Evolutionary conservation across 2,329 filamentous ascomycete genomes (phyloP).

Genomic region (Paracamarosporium sp.): DNA sequence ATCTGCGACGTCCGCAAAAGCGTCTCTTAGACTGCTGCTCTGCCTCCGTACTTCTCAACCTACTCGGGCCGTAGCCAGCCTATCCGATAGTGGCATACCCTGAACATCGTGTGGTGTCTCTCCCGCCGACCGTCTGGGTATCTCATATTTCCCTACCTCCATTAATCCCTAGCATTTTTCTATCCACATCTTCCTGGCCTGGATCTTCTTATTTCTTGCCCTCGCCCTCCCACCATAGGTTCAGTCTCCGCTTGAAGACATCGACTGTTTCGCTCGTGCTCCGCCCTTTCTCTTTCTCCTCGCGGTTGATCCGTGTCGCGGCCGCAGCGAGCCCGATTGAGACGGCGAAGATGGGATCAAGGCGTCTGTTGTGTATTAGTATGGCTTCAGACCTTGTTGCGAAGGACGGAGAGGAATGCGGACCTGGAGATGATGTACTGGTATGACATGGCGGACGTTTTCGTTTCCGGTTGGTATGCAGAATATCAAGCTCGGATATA

Average conservation of each 20-base stretch:
- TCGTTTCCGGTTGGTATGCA: too few species aligned
- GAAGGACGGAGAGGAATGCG: conserved; percentile 10
- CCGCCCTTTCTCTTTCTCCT: conserved; percentile 56
- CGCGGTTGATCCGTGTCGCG: conserved; percentile 48
- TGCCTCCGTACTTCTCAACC: neutral
- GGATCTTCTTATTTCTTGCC: conserved; percentile 5
- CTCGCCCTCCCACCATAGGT: conserved; percentile 34
- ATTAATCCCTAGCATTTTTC: neutral
- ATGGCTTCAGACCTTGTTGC: neutral
- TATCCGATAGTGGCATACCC: neutral
- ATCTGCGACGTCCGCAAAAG: neutral
- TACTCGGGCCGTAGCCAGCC: neutral
- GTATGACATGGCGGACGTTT: conserved; percentile 41
- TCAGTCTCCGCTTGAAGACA: conserved; percentile 48
- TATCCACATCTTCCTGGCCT: neutral
- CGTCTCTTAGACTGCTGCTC: too few species aligned
- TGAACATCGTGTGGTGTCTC: neutral
- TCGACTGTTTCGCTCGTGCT: conserved; percentile 46
- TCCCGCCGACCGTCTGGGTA: neutral
- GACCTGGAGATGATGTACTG: conserved; percentile 55
- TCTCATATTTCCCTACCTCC: neutral
- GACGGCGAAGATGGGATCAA: conserved; percentile 58
- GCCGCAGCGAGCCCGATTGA: conserved; percentile 56
- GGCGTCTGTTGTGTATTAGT: conserved; percentile 37
- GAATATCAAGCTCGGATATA: too few species aligned